Conservation (phyloP, 139 green algal species). For the Chlorella sp. region DNA sequence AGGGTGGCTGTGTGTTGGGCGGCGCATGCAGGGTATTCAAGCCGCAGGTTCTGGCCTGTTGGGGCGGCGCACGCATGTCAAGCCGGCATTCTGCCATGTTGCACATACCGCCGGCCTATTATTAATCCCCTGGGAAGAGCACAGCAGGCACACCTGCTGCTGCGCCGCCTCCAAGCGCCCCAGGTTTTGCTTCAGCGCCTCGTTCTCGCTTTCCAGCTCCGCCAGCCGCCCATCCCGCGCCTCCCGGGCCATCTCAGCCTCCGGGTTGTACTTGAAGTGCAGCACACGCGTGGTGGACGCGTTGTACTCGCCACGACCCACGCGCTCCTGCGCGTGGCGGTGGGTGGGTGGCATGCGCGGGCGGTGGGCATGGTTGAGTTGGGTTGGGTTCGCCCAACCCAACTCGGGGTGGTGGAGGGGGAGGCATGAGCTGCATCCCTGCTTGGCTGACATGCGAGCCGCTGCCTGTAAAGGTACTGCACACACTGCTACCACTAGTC, state of each 20-base stretch:
- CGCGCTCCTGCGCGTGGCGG: conserved; percentile 53
- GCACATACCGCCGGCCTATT: neutral
- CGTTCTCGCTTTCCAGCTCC: conserved; percentile 48
- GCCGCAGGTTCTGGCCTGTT: no score
- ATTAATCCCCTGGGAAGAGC: no score
- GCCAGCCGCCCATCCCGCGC: conserved; percentile 25
- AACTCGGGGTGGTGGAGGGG: no score
- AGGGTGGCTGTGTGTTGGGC: no score
- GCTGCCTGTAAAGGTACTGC: neutral
- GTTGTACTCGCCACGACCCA: conserved; percentile 77
- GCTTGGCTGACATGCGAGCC: neutral
- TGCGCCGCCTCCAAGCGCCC: conserved; percentile 23
- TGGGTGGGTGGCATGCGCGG: neutral
- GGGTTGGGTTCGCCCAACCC: no score
- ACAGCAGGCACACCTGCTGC: neutral
- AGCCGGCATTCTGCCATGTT: neutral
- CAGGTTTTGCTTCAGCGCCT: conserved; percentile 21
- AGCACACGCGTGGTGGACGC: conserved; percentile 69
- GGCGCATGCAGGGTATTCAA: no score
- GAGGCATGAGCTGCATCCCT: neutral
- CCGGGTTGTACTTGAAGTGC: conserved; percentile 82
- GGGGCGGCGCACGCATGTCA: no score
- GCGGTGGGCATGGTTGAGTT: no score
- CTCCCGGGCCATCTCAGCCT: conserved; percentile 51
- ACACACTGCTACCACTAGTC: no score